Conservation (phyloP, 306 rosid species). For the Citrullus colocynthis region DNA sequence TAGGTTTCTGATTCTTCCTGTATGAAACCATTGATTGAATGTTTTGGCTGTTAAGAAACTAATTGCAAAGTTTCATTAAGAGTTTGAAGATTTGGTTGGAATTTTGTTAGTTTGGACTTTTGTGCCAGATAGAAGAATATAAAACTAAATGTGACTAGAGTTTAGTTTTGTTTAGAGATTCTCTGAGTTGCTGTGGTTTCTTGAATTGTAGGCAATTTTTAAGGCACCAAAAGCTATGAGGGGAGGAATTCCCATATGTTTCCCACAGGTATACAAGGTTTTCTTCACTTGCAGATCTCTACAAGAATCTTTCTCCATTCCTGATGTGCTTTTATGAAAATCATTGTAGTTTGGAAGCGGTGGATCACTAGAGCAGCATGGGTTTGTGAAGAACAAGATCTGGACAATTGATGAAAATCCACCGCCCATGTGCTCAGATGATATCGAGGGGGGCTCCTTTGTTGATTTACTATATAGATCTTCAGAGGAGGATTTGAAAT, state of each 20-base stretch:
- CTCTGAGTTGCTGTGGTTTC: background rate
- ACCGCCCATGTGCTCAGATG: constrained; percentile 38
- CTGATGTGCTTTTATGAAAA: constrained; percentile 7
- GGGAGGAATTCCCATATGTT: constrained; percentile 88
- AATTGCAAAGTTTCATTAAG: background rate
- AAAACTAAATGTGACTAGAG: background rate
- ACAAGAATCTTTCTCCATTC: background rate
- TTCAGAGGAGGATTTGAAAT: constrained; percentile 63
- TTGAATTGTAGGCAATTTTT: constrained; percentile 40
- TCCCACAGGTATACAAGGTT: constrained; percentile 59
- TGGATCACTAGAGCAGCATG: constrained; percentile 72
- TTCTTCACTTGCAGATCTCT: background rate
- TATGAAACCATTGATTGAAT: background rate
- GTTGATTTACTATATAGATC: constrained; percentile 66
- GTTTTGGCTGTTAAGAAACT: background rate
- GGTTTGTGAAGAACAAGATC: constrained; percentile 83
- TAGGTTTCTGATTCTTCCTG: constrained; percentile 2
- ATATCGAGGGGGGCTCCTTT: constrained; percentile 44
- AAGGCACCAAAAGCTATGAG: constrained; percentile 69
- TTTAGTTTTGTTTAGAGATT: background rate
- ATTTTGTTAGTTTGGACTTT: background rate
- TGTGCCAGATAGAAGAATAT: background rate
- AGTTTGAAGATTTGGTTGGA: background rate
- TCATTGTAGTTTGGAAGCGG: constrained; percentile 67
- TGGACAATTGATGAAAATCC: constrained; percentile 72